Evolutionary conservation across 1,284 basidiomycete genomes (phyloP).

Genomic region (Pisolithus thermaeus): DNA sequence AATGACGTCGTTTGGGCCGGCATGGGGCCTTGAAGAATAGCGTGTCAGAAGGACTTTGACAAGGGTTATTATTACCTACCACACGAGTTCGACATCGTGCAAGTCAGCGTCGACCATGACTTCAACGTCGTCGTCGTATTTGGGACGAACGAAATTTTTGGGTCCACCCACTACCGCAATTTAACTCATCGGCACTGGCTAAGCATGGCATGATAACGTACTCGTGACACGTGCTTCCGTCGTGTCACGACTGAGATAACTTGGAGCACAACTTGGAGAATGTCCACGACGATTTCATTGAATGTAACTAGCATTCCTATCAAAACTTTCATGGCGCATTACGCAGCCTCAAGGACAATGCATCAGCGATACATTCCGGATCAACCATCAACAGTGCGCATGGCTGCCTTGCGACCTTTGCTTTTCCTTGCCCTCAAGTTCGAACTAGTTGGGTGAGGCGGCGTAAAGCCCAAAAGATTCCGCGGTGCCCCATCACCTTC

Average conservation of each 20-base stretch:
- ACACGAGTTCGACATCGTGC: conserved; percentile 42
- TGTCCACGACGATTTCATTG: neutral
- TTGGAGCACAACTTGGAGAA: conserved; percentile 1
- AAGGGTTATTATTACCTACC: conserved; percentile 31
- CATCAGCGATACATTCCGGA: conserved; percentile 2
- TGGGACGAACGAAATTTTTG: conserved; percentile 11
- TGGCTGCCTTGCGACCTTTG: conserved; percentile 41
- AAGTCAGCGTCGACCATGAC: conserved; percentile 33
- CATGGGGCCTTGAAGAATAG: conserved; percentile 35
- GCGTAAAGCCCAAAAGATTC: conserved; percentile 44
- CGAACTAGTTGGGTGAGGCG: conserved; percentile 32
- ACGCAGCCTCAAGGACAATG: neutral
- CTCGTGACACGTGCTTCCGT: no score
- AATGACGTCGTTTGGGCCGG: conserved; percentile 53
- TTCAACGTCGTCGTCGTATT: conserved; percentile 18
- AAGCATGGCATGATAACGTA: conserved; percentile 20
- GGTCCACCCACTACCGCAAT: conserved; percentile 5
- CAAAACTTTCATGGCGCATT: no score
- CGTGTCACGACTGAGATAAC: no score
- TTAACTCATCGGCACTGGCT: conserved; percentile 15
- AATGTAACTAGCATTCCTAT: no score
- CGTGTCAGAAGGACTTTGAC: conserved; percentile 2
- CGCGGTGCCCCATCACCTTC: conserved; percentile 11
- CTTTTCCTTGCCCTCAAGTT: conserved; percentile 42
- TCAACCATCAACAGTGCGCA: conserved; percentile 36